phyloP scores from a whole-genome alignment of 306 rosid genomes.

The Betula pendula region DNA sequence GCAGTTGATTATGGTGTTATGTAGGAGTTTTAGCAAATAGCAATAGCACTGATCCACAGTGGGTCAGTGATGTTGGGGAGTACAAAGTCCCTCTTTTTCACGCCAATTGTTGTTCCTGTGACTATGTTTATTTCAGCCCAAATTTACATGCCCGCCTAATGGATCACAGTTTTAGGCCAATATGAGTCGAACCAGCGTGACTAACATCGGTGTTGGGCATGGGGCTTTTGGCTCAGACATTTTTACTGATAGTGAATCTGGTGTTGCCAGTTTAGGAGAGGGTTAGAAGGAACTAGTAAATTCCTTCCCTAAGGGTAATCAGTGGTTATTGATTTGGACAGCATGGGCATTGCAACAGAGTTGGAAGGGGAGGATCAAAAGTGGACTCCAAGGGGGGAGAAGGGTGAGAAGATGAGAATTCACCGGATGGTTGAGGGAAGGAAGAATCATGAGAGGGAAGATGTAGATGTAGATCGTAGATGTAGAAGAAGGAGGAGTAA shows the following conservation, averaged over 20 bases:
- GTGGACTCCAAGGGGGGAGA: conserved; percentile 26
- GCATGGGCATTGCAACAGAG: not conserved
- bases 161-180: not conserved
- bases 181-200: not conserved
- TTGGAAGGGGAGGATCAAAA: not conserved
- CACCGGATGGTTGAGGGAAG: conserved; percentile 27
- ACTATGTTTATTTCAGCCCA: not conserved
- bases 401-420: conserved; percentile 22
- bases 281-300: conserved; percentile 12
- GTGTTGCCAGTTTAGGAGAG: conserved; percentile 7
- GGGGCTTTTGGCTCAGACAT: not conserved
- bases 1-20: conserved; percentile 8
- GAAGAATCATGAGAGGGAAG: conserved; percentile 54
- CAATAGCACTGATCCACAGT: not conserved
- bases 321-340: not conserved
- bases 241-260: not conserved
- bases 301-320: conserved; percentile 5
- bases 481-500: conserved; percentile 47
- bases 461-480: conserved; percentile 14
- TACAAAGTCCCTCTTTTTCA: not conserved
- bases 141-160: too few relatives aligned
- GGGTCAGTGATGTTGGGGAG: not conserved
- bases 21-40: conserved; percentile 27
- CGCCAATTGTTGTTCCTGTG: not conserved
- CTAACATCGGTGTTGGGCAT: not conserved